Base-by-base conservation (phyloP, 2,329 filamentous ascomycete species). In the Fusarium coicis region DNA sequence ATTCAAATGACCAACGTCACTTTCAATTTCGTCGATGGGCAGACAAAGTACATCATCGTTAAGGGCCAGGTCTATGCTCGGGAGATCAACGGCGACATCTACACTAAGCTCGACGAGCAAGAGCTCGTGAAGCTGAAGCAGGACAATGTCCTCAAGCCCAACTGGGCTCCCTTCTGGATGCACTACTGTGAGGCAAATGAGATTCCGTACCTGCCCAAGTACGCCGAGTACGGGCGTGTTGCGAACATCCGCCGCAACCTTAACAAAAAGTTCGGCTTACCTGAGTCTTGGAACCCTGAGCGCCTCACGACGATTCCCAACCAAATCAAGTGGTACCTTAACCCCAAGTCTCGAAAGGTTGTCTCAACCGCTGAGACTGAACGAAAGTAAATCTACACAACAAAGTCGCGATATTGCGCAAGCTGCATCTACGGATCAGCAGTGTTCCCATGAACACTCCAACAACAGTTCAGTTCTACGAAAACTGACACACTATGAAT, bases 81-180 rank as follows among this genome's bases (percentile, higher is more conserved):
- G 2, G 2, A 26, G 0, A 7, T 26, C 10, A 12, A 21, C 3
- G 59, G 18, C 1, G 53, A 56, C 3, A 19, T 28, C 7, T 57
- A 57, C 4, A 37, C 23, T 1, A 21, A 26, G 6, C 9, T 63
- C 11, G 7, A 42, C 2, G 21, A 21, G 1, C 3, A 7, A 1
- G 52, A 37, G 1, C 23, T 63, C 2, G 7, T 10, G 6, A 11
- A 21, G 2, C 44, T 63, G 4, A 44, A 58, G 43, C 18, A 58
- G 14, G n/a, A n/a, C 10, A 63, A 57, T 12, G 19, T 58, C 5
- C 40, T 39, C 10, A 23, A 30, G 21, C 2, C 10, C 8, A 26
- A 23, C 12, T 63, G 59, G 52, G 10, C 16, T 15, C 4, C 16
- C 0, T 63, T 63, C 4, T 63, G 60, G 60, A 16, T 12, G 0